phyloP scores from a whole-genome alignment of 2,329 filamentous ascomycete species.

The Helotiales sp. region DNA sequence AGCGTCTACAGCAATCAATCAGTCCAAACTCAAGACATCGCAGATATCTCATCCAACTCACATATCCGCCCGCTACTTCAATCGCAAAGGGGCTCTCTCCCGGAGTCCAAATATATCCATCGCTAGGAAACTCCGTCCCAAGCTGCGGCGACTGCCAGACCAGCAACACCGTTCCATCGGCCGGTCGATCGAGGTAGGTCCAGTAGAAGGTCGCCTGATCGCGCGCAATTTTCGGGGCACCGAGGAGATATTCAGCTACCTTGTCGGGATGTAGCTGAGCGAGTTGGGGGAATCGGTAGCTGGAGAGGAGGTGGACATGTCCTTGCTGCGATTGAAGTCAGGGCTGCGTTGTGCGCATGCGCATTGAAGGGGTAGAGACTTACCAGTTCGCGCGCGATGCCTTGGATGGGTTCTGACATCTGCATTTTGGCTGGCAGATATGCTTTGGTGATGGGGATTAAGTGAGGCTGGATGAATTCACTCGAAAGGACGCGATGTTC shows the following conservation, averaged over 20 bases:
- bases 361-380: slow-evolving; percentile 30
- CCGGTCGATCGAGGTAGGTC: slow-evolving; percentile 85
- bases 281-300: slow-evolving; percentile 77
- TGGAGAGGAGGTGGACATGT: slow-evolving; percentile 89
- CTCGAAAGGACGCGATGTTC: neutral
- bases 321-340: slow-evolving; percentile 32
- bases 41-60: slow-evolving; percentile 46
- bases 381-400: slow-evolving; percentile 52
- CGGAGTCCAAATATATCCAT: slow-evolving; percentile 91
- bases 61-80: slow-evolving; percentile 70
- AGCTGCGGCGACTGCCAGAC: slow-evolving; percentile 85
- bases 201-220: slow-evolving; percentile 88
- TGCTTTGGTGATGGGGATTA: neutral
- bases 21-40: neutral
- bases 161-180: slow-evolving; percentile 81
- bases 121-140: slow-evolving; percentile 78
- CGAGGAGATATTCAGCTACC: slow-evolving; percentile 81
- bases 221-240: slow-evolving; percentile 83
- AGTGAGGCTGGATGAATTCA: neutral
- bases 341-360: neutral
- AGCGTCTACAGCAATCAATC: slow-evolving; percentile 63
- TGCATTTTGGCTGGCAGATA: neutral
- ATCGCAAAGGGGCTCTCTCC: slow-evolving; percentile 78
- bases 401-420: slow-evolving; percentile 53
- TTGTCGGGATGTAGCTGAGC: slow-evolving; percentile 74